Evolutionary conservation across 306 rosid genomes (phyloP).

Genomic region (Oxytropis ochrocephala): DNA sequence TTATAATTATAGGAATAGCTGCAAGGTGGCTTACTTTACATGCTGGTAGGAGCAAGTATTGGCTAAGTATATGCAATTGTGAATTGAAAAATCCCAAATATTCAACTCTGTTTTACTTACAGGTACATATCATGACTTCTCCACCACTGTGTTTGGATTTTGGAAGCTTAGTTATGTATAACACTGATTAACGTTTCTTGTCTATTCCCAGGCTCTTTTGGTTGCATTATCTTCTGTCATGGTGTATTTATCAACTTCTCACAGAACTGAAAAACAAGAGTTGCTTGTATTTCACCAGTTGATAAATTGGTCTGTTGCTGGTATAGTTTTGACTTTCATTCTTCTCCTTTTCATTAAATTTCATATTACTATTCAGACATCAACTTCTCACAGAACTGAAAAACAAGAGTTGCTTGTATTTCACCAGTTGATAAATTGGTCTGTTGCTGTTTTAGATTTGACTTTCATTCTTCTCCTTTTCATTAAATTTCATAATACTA

Average conservation of each 20-base stretch:
- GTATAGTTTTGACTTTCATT: slow-evolving; percentile 41
- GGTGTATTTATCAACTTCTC: slow-evolving; percentile 80
- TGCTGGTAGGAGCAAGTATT: slow-evolving; percentile 52
- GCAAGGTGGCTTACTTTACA: slow-evolving; percentile 66
- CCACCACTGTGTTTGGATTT: slow-evolving; percentile 2
- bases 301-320: slow-evolving; percentile 69
- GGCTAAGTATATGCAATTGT: slow-evolving; percentile 56
- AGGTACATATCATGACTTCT: slow-evolving; percentile 40
- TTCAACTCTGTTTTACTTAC: slow-evolving; percentile 62
- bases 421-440: slow-evolving; percentile 76
- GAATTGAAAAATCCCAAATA: slow-evolving; percentile 37
- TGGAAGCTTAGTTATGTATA: slow-evolving; percentile 17
- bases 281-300: slow-evolving; percentile 64
- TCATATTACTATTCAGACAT: too few relatives aligned
- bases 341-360: slow-evolving; percentile 1
- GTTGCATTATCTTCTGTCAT: slow-evolving; percentile 69
- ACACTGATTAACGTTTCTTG: background rate
- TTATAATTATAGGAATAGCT: slow-evolving; percentile 58
- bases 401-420: slow-evolving; percentile 58
- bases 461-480: slow-evolving; percentile 21
- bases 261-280: slow-evolving; percentile 67
- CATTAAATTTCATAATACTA: background rate
- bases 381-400: slow-evolving; percentile 75
- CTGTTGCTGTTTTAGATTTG: slow-evolving; percentile 56
- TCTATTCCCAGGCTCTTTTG: slow-evolving; percentile 51